Evolutionary conservation across 805 yeast species (phyloP).

Genomic region (Pichia cabralensis): DNA sequence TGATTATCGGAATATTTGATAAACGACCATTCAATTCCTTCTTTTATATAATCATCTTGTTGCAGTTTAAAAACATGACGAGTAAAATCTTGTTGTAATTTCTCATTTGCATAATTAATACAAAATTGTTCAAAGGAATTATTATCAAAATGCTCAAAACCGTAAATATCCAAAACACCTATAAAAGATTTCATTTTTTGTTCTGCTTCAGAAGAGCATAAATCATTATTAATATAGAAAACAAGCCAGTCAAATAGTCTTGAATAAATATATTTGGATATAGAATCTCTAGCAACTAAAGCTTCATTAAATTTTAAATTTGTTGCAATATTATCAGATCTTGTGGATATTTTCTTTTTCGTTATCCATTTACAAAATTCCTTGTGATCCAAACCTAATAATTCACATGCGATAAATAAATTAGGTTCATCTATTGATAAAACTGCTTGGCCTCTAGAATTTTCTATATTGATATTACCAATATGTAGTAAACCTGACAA

Average conservation of each 20-base stretch:
- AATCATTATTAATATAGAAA: slow-evolving; percentile 65
- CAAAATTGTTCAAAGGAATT: slow-evolving; percentile 97
- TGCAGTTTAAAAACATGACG: slow-evolving; percentile 96
- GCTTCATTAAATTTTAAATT: slow-evolving; percentile 78
- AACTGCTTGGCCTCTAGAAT: slow-evolving; percentile 74
- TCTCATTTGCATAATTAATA: slow-evolving; percentile 93
- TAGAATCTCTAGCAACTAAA: slow-evolving; percentile 85
- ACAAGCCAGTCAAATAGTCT: slow-evolving; percentile 94
- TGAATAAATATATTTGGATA: slow-evolving; percentile 86
- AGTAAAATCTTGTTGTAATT: slow-evolving; percentile 92
- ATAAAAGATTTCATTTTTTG: slow-evolving; percentile 59
- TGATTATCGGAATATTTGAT: slow-evolving; percentile 94
- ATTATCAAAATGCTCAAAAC: slow-evolving; percentile 89
- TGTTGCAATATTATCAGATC: slow-evolving; percentile 84
- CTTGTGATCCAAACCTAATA: slow-evolving; percentile 67
- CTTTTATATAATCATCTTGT: slow-evolving; percentile 88
- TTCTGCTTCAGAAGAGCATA: slow-evolving; percentile 63
- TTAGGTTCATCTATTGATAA: slow-evolving; percentile 78
- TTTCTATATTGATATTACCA: slow-evolving; percentile 82
- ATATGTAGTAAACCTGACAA: slow-evolving; percentile 84
- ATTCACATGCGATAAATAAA: slow-evolving; percentile 67
- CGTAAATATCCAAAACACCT: slow-evolving; percentile 95
- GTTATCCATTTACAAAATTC: slow-evolving; percentile 82
- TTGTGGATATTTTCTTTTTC: slow-evolving; percentile 82
- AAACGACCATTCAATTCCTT: slow-evolving; percentile 93